A percentile compares a stretch with the other conserved stretches of the same genome.
phyloP scores from a whole-genome alignment of 2,329 filamentous ascomycete genomes.

The Diaporthe sp. region DNA sequence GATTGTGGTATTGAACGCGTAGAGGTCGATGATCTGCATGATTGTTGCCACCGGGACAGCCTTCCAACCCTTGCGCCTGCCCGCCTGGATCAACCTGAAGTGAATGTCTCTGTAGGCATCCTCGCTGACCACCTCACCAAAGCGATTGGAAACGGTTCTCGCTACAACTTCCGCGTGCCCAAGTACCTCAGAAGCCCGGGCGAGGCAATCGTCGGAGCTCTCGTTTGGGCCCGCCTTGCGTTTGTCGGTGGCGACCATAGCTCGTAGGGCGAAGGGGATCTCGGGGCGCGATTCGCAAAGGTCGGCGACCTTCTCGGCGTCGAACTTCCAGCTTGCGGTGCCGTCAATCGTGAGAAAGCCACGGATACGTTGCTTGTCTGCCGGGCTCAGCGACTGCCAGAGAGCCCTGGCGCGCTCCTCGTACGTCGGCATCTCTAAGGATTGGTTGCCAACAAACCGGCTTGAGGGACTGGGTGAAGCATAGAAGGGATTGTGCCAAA shows the following conservation, averaged over 20 bases:
- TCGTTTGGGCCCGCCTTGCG: background rate
- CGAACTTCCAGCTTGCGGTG: background rate
- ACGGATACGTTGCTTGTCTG: background rate
- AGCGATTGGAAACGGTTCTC: background rate
- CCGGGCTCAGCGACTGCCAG: background rate
- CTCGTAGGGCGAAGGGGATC: background rate
- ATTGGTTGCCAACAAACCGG: background rate
- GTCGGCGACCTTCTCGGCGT: background rate
- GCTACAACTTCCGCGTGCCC: background rate
- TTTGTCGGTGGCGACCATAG: background rate
- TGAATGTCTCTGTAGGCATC: background rate
- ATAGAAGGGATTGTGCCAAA: background rate
- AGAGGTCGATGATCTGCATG: background rate
- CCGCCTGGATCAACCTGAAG: background rate
- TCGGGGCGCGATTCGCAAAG: background rate
- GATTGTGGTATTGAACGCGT: background rate
- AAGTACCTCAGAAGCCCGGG: background rate
- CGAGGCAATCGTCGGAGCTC: background rate
- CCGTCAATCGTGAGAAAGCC: background rate
- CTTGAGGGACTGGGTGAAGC: background rate
- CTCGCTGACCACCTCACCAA: background rate
- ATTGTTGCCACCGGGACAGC: background rate
- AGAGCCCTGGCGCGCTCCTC: background rate
- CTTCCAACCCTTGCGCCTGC: background rate
- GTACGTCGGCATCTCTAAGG: background rate